Percentiles rank a stretch among this genome's conserved stretches.
These are phyloP conservation scores for Pseudopithomyces chartarum DNA, from an alignment of 2,329 filamentous ascomycete genomes.

Conservation along the genomic window DNA sequence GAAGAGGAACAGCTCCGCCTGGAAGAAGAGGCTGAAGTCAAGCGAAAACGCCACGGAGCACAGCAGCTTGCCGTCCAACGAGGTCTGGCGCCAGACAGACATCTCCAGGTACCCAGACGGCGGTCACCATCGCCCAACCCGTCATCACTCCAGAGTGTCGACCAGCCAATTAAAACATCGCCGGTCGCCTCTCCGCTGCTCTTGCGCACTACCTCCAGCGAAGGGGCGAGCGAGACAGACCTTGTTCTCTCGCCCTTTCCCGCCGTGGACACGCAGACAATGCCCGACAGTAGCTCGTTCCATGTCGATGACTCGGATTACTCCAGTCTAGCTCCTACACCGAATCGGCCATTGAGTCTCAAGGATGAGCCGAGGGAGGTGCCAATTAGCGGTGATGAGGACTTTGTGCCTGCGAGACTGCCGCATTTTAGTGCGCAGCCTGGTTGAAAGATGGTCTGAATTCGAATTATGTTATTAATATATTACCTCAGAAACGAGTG, in stretches of 20 bases:
- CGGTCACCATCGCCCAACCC: conserved; percentile 12
- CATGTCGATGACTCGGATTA: conserved; percentile 35
- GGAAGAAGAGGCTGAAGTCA: conserved; percentile 62
- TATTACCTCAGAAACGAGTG: too few relatives aligned
- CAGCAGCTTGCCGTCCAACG: conserved; percentile 59
- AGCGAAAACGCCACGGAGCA: conserved; percentile 60
- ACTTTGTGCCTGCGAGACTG: conserved; percentile 41
- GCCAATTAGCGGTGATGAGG: conserved; percentile 4
- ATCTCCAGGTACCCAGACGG: conserved; percentile 14
- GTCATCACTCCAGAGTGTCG: conserved; percentile 16
- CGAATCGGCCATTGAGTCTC: conserved; percentile 29
- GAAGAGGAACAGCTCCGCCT: conserved; percentile 61
- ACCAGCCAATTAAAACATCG: conserved; percentile 16
- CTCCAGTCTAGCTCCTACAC: conserved; percentile 31
- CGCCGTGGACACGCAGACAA: conserved; percentile 34
- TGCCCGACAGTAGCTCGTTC: conserved; percentile 37
- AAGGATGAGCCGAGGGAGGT: conserved; percentile 22
- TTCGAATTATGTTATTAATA: background rate
- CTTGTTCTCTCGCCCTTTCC: conserved; percentile 25
- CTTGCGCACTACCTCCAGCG: conserved; percentile 22
- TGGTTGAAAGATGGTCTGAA: conserved; percentile 15
- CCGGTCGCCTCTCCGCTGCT: conserved; percentile 21
- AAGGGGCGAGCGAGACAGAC: conserved; percentile 14
- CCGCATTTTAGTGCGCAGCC: conserved; percentile 35
- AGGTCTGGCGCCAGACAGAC: conserved; percentile 51